Evolutionary conservation across 176 grass and related monocot species (phyloP).

Genomic region (Carex kokanica): DNA sequence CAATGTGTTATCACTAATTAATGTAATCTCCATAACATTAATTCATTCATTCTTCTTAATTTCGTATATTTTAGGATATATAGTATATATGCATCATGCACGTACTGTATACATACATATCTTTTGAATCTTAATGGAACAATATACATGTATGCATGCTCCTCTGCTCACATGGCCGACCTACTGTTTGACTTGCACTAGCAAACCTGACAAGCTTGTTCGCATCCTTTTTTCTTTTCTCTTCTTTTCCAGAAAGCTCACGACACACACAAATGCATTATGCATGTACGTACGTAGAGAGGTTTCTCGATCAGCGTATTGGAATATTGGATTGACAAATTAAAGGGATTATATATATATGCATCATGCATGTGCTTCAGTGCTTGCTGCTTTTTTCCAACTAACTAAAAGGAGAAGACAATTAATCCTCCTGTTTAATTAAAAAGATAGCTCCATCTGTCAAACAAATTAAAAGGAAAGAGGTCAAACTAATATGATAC

Average conservation of each 20-base stretch:
- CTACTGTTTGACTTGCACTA: slow-evolving; percentile 1
- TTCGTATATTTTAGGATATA: too few relatives aligned
- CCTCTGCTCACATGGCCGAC: background rate
- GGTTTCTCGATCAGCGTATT: background rate
- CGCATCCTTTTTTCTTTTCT: background rate
- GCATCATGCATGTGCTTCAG: background rate
- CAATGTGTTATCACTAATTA: too few relatives aligned
- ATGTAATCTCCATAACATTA: too few relatives aligned
- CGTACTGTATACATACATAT: background rate
- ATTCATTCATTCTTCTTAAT: too few relatives aligned
- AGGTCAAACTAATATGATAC: background rate
- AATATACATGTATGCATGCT: background rate
- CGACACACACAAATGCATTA: background rate
- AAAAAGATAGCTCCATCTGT: too few relatives aligned
- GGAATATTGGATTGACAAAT: background rate
- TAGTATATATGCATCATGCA: too few relatives aligned
- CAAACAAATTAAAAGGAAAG: background rate
- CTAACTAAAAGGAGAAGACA: background rate
- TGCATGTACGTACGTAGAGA: too few relatives aligned
- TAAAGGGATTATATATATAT: too few relatives aligned
- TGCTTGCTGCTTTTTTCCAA: background rate
- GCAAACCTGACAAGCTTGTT: background rate
- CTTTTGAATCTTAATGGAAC: background rate
- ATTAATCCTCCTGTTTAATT: background rate
- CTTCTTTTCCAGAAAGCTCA: background rate